Base-by-base conservation (phyloP, 805 yeast genomes). In the Yamadazyma phyllophila region DNA sequence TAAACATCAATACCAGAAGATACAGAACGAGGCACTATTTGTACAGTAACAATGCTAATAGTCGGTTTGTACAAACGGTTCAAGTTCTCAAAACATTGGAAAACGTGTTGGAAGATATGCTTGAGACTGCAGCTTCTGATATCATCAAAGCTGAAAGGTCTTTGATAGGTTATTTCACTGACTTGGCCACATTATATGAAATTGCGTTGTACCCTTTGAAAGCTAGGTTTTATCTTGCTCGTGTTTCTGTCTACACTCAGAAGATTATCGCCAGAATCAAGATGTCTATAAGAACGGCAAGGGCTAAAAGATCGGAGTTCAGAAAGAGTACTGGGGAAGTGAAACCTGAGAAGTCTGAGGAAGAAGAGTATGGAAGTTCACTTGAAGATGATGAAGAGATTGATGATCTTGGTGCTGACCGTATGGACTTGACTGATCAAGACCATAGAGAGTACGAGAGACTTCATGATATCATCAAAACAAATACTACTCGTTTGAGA, bases 171-270 rank as follows among this genome's bases (percentile, higher is more conserved):
- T 54, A 73, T 3, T 65, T 63, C 42, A 60, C 88, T 14, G 85
- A 80, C 44, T 62, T 77, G n/a, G 96, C 92, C 0, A 90, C 83
- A 56, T 73, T 83, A 6, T 62, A 67, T 45, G 98, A 92, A 57
- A 74, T 74, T 49, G 60, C 73, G 20, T 67, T 81, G 35, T 55
- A 70, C 1, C 84, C 91, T 0, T 59, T 56, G 1, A 57, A 56
- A 3, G 88, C 96, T 0, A 60, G 82, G 34, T 52, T 56, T 2
- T 61, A 9, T 42, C 49, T 2, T 73, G 80, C 2, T 65, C 74
- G 33, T 59, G 46, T 40, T 17, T 44, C 49, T 7, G 17, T 15
- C 2, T 17, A 42, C 32, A 31, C 62, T 1, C 63, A 62, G 43
- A 45, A 54, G 39, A 58, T 66, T 11, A 53, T 65, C 13, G 45